Percentiles rank a stretch among this genome's conserved stretches.
Evolutionary conservation across 2,329 filamentous ascomycete genomes (phyloP).

Genomic region (Pyricularia pennisetigena): DNA sequence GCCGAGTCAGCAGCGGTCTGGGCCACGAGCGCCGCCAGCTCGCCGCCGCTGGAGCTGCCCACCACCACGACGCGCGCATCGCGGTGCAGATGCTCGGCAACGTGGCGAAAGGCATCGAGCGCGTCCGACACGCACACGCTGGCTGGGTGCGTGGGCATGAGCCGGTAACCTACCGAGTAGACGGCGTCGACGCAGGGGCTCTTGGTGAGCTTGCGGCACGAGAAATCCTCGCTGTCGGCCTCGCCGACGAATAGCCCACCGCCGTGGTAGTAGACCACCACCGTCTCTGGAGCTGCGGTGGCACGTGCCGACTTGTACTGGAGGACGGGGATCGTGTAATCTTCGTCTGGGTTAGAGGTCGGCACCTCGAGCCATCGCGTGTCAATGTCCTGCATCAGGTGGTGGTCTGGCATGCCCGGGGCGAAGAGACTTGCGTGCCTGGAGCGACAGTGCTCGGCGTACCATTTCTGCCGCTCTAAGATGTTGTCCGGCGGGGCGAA

Average conservation of each 20-base stretch:
- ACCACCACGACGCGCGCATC: constrained; percentile 21
- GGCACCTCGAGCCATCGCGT: constrained; percentile 17
- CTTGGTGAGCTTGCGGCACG: constrained; percentile 30
- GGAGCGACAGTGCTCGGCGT: constrained; percentile 28
- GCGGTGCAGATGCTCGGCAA: constrained; percentile 10
- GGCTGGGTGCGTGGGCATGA: constrained; percentile 29
- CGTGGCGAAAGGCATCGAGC: constrained; percentile 22
- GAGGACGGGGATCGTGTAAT: constrained; percentile 24
- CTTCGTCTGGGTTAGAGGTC: constrained; percentile 20
- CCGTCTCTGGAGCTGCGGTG: constrained; percentile 9
- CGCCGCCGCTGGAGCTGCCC: constrained; percentile 37
- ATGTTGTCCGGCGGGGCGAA: neutral
- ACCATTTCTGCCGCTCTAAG: constrained; percentile 26
- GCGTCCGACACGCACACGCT: constrained; percentile 30
- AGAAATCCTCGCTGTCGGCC: constrained; percentile 37
- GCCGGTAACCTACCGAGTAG: constrained; percentile 35
- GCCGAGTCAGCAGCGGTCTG: constrained; percentile 15
- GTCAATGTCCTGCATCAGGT: constrained; percentile 23
- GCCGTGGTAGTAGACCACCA: constrained; percentile 37
- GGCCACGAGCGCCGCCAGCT: constrained; percentile 34
- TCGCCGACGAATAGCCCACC: constrained; percentile 36
- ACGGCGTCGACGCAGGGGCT: constrained; percentile 18
- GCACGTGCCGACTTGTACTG: constrained; percentile 15
- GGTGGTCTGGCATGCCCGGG: constrained; percentile 22
- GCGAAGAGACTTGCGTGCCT: constrained; percentile 25